These are phyloP conservation scores for Ceratobasidium theobromae DNA, from an alignment of 1,284 basidiomycete species.

Conservation along the genomic window DNA sequence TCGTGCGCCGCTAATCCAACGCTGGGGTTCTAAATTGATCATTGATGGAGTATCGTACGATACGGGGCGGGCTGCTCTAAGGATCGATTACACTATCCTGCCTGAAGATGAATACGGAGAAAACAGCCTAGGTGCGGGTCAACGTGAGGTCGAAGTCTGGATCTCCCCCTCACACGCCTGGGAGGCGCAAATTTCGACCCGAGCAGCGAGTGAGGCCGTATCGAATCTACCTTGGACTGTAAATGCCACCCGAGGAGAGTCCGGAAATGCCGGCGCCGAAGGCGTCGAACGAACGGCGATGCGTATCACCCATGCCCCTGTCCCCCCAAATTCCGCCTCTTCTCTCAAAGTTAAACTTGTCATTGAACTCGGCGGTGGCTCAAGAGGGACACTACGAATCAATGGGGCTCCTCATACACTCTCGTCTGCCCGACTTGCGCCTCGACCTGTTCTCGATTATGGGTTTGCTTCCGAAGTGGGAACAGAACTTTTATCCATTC, in stretches of 20 bases:
- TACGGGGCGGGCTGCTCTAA: conserved; percentile 76
- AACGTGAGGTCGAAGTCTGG: conserved; percentile 40
- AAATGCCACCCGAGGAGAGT: conserved; percentile 55
- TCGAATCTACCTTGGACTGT: conserved; percentile 76
- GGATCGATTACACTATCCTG: conserved; percentile 84
- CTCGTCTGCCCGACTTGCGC: conserved; percentile 49
- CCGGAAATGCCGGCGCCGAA: conserved; percentile 25
- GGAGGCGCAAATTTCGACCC: conserved; percentile 80
- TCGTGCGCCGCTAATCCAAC: conserved; percentile 71
- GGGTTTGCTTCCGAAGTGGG: conserved; percentile 6
- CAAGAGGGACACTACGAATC: conserved; percentile 70
- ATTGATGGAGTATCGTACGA: conserved; percentile 55
- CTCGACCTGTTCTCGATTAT: conserved; percentile 41
- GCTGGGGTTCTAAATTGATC: conserved; percentile 81
- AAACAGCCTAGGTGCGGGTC: conserved; percentile 42
- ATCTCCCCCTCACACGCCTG: conserved; percentile 81
- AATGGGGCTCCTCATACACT: conserved; percentile 80
- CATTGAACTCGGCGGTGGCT: conserved; percentile 77
- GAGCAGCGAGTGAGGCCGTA: conserved; percentile 67
- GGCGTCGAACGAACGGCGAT: conserved; percentile 60
- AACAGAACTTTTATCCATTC: neutral
- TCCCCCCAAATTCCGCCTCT: conserved; percentile 48
- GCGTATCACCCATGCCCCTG: conserved; percentile 66
- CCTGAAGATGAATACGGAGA: conserved; percentile 64
- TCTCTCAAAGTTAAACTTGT: conserved; percentile 70